Evolutionary conservation across 257 asterid genomes (phyloP), one percentile per base, ranked within the genome.

Genomic region (Rauvolfia tetraphylla): DNA sequence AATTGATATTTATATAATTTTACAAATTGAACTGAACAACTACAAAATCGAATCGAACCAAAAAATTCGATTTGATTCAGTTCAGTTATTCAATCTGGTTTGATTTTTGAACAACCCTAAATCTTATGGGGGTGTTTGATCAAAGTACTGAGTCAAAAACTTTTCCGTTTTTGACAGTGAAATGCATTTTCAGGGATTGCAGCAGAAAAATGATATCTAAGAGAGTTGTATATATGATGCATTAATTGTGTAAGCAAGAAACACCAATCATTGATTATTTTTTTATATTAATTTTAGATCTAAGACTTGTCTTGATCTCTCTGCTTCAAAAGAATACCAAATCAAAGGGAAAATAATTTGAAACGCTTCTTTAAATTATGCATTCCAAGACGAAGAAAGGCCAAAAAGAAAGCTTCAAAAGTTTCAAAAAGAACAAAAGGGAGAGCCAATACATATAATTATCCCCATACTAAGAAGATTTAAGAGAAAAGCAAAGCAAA

Each of bases 251-350:
- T 34, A 56, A 61, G 68, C 22, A 61, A 66, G 72, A 54, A 61
- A 25, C 42, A 69, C 57, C 80, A 83, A 83, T 85, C 71, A 86
- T 83, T 85, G 80, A 79, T 81, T 71, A 75, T 76, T 80, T 65
- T 76, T 76, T 74, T 58, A 69, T 63, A 65, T 39, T 73, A 33
- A 53, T 78, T 76, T 84, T 80, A 82, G 86, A 79, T 87, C 86
- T 81, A 83, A 83, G 68, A 77, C 84, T 79, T 86, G 91, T 86
- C 84, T 76, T 84, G 67, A 76, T 81, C 79, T 75, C 77, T 39
- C 75, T 69, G 63, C 79, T 63, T 44, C 25, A 79, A 68, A 46
- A 73, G 23, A 15, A 13, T 8, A 6, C 63, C 7, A 4, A 77
- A 42, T 25, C 56, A 69, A 78, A 80, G 70, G 73, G 62, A 31